Conservation (phyloP, 1,139 yeast genomes). For the Kodamaea derodonti region DNA sequence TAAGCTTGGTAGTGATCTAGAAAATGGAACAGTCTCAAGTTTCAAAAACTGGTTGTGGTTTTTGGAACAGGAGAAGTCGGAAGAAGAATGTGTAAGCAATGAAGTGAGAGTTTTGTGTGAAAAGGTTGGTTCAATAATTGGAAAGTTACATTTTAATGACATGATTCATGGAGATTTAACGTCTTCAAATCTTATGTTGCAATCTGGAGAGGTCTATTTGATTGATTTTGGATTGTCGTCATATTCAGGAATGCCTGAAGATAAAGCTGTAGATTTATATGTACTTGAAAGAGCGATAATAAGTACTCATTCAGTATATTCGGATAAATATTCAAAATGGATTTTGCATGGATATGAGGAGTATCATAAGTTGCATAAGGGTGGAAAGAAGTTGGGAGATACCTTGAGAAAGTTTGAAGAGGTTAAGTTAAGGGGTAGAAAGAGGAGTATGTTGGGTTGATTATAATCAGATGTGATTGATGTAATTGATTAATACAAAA, state of each 20-base stretch:
- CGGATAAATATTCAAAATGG: constrained; percentile 66
- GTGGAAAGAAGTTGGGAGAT: constrained; percentile 46
- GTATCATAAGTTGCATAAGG: constrained; percentile 32
- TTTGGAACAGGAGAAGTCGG: constrained; percentile 33
- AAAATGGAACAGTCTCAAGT: constrained; percentile 49
- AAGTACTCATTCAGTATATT: constrained; percentile 81
- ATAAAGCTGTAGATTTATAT: constrained; percentile 93
- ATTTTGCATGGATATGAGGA: constrained; percentile 66
- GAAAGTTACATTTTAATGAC: constrained; percentile 67
- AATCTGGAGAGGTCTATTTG: constrained; percentile 47
- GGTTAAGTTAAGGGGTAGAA: constrained; percentile 88
- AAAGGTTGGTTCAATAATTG: constrained; percentile 68
- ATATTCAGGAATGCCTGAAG: constrained; percentile 76
- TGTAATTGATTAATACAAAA: too few species aligned
- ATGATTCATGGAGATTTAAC: constrained; percentile 95
- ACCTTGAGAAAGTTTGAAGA: constrained; percentile 66
- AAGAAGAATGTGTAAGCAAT: constrained; percentile 24
- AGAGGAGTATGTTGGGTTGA: constrained; percentile 91
- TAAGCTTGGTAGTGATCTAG: constrained; percentile 50
- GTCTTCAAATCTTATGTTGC: constrained; percentile 76
- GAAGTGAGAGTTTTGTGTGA: constrained; percentile 41
- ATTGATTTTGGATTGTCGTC: constrained; percentile 92
- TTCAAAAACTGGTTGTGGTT: constrained; percentile 73
- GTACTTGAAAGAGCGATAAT: constrained; percentile 88
- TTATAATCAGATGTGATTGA: too few species aligned